Evolutionary conservation across 2,329 filamentous ascomycete species (phyloP), one percentile per base, ranked within the genome.

Genomic region (Zymoseptoria ardabiliae): DNA sequence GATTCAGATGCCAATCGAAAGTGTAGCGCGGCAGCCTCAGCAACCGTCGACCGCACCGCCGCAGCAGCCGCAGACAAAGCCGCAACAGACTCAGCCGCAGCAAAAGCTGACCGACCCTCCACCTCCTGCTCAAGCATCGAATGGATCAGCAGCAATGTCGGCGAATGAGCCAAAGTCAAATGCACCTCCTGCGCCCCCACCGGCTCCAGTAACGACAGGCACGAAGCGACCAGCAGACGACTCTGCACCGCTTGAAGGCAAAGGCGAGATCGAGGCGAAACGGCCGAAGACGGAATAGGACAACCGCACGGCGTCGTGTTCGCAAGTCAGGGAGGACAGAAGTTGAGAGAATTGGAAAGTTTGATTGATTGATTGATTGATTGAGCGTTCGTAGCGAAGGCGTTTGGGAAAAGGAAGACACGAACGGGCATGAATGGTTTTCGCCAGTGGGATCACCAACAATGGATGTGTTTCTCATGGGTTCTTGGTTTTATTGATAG

Each of bases 171-270:
- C 13, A n/a, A 13, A 45, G 35, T 5, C 35, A 45, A 17, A 7
- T 17, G 35, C 35, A 45, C 13, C 35, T 45, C 35, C 35, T 13
- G 4, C 35, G 6, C 13, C 35, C 13, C 13, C 4, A n/a, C 17
- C 35, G 17, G 35, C 35, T 45, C 35, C 35, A 13, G 11, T 45
- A 2, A 57, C 58, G 30, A 50, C 50, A 50, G 61, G 61, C 52
- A 50, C 54, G 9, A 62, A 62, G 55, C 58, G 61, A 17, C 25
- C 58, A 41, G 55, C 50, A n/a, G 61, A 60, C 28, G 61, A 53
- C 20, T 19, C 22, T n/a, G 41, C 30, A n/a, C 35, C 35, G 35
- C 13, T n/a, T n/a, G 5, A 45, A 13, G 35, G 35, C 11, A n/a
- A n/a, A 7, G 55, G 48, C 30, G 58, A 57, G 21, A 10, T n/a